Percentiles rank a stretch among this genome's conserved stretches.
These are phyloP conservation scores for Plasmodium vinckei DNA, from an alignment of 169 alveolate genomes.

Conservation along the genomic window DNA sequence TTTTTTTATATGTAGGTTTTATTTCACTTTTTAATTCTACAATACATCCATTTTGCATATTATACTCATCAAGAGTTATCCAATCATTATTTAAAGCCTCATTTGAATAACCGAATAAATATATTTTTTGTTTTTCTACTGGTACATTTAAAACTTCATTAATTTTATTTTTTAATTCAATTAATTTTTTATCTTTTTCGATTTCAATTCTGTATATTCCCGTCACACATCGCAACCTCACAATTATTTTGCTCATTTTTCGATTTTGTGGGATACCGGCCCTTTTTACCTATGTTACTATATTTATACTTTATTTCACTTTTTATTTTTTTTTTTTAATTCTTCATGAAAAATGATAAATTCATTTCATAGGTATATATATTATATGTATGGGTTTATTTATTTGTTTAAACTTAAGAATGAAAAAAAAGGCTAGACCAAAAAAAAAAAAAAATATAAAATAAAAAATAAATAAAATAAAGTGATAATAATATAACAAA, in stretches of 20 bases:
- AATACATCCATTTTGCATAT: constrained; percentile 33
- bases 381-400: too few relatives aligned
- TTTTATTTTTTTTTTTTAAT: background rate
- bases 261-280: background rate
- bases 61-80: background rate
- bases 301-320: background rate
- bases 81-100: background rate
- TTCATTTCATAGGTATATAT: too few relatives aligned
- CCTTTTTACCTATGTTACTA: background rate
- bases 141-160: constrained; percentile 53
- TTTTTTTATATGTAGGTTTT: constrained; percentile 17
- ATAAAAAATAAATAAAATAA: too few relatives aligned
- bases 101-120: constrained; percentile 6
- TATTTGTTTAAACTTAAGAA: too few relatives aligned
- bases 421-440: too few relatives aligned
- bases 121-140: constrained; percentile 21
- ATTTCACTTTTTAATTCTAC: constrained; percentile 28
- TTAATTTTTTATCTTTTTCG: constrained; percentile 2
- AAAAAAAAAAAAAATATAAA: too few relatives aligned
- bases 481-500: too few relatives aligned
- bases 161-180: constrained; percentile 46
- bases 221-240: constrained; percentile 25
- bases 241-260: constrained; percentile 38
- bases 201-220: constrained; percentile 54
- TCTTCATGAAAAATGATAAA: too few relatives aligned